Conservation (phyloP, 441 rosid species). For the Aquilaria agallochum region DNA sequence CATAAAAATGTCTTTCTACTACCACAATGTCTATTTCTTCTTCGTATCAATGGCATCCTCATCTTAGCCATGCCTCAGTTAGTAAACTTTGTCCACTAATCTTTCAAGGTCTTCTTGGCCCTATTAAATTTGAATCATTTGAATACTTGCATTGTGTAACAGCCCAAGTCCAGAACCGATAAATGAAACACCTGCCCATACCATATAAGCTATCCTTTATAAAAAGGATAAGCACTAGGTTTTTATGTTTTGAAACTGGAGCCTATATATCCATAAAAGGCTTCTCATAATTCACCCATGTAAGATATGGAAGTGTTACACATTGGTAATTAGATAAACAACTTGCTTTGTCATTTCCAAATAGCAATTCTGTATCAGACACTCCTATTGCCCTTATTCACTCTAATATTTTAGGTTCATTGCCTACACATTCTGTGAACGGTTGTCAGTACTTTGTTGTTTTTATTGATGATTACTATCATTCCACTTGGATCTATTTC, state of each 20-base stretch:
- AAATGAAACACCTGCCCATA: too few species aligned
- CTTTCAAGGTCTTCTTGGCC: constrained; percentile 2
- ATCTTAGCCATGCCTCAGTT: not conserved
- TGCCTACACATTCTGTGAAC: not conserved
- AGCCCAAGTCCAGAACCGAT: too few species aligned
- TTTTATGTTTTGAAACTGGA: too few species aligned
- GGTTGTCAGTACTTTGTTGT: not conserved
- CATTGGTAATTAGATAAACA: not conserved
- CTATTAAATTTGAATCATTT: not conserved
- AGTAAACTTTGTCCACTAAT: not conserved
- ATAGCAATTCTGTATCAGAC: not conserved
- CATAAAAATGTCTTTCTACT: not conserved
- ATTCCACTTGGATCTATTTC: not conserved
- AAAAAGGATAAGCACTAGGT: too few species aligned
- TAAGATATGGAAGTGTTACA: too few species aligned
- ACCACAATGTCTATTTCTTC: not conserved
- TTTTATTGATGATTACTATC: not conserved
- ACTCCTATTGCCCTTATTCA: not conserved
- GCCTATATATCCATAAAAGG: too few species aligned
- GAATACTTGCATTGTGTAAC: not conserved
- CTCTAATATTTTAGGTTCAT: not conserved
- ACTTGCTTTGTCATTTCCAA: not conserved
- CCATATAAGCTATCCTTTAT: too few species aligned
- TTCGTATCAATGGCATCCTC: not conserved
- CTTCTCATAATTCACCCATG: too few species aligned